Evolutionary conservation across 2,329 filamentous ascomycete species (phyloP).

Genomic region (Pyrenophora teres): DNA sequence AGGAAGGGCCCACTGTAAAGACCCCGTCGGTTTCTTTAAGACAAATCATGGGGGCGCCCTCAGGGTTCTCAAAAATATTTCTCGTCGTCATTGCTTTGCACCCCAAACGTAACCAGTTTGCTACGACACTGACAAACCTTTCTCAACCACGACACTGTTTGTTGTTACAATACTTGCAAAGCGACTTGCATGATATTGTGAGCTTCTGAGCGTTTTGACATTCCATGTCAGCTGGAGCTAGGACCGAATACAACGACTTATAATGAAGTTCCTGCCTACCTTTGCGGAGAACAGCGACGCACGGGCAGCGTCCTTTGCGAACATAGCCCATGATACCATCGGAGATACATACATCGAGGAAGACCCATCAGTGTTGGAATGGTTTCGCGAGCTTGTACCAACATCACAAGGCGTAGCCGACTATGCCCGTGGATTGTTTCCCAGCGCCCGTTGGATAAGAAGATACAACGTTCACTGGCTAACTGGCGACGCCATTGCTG

Average conservation of each 20-base stretch:
- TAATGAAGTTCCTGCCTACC: conserved; percentile 20
- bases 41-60: conserved; percentile 3
- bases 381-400: conserved; percentile 30
- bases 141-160: not conserved
- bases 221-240: not conserved
- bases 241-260: not conserved
- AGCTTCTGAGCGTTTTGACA: not conserved
- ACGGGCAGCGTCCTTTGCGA: conserved; percentile 18
- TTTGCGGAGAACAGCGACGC: conserved; percentile 19
- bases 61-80: not conserved
- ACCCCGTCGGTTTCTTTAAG: not conserved
- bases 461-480: conserved; percentile 42
- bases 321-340: conserved; percentile 28
- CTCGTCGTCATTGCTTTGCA: not conserved
- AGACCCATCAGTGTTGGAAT: conserved; percentile 37
- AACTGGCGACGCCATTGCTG: conserved; percentile 38
- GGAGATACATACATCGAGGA: conserved; percentile 33
- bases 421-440: conserved; percentile 37
- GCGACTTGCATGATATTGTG: not conserved
- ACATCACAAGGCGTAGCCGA: conserved; percentile 26
- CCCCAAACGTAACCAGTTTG: not conserved
- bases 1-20: conserved; percentile 1
- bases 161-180: not conserved
- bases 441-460: conserved; percentile 32
- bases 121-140: not conserved